Conservation (phyloP, 768 basidiomycete genomes). For the Gautieria morchelliformis region DNA sequence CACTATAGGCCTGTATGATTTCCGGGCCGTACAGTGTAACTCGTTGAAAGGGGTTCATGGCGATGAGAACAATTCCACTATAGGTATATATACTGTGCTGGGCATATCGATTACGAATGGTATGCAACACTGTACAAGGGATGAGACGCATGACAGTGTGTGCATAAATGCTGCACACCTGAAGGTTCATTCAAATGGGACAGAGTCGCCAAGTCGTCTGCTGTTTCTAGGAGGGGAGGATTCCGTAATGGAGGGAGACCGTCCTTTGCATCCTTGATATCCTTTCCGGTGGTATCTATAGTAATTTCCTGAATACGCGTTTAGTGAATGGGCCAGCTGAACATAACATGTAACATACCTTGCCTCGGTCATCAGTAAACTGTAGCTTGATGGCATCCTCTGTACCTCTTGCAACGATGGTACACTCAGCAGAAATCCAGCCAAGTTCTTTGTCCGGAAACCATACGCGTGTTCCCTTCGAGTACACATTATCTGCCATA, state of each 20-base stretch:
- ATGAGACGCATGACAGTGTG: neutral
- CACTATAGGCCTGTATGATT: slow-evolving; percentile 95
- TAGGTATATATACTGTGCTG: slow-evolving; percentile 98
- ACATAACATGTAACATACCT: slow-evolving; percentile 38
- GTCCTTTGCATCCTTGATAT: slow-evolving; percentile 71
- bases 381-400: slow-evolving; percentile 74
- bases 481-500: slow-evolving; percentile 90
- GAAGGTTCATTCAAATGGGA: slow-evolving; percentile 98
- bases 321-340: neutral
- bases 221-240: slow-evolving; percentile 91
- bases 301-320: slow-evolving; percentile 50
- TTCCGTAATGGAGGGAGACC: slow-evolving; percentile 89
- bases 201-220: slow-evolving; percentile 95
- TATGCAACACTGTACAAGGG: slow-evolving; percentile 68
- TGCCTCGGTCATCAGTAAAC: slow-evolving; percentile 87
- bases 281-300: slow-evolving; percentile 69
- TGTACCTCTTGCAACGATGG: slow-evolving; percentile 47
- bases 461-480: slow-evolving; percentile 85
- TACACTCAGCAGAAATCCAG: slow-evolving; percentile 87
- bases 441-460: slow-evolving; percentile 91
- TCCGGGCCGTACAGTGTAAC: slow-evolving; percentile 95
- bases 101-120: slow-evolving; percentile 92
- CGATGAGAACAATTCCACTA: slow-evolving; percentile 97
- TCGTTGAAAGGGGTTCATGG: slow-evolving; percentile 97
- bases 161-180: slow-evolving; percentile 38